phyloP scores from a whole-genome alignment of 306 rosid genomes.

The Ammopiptanthus mongolicus region DNA sequence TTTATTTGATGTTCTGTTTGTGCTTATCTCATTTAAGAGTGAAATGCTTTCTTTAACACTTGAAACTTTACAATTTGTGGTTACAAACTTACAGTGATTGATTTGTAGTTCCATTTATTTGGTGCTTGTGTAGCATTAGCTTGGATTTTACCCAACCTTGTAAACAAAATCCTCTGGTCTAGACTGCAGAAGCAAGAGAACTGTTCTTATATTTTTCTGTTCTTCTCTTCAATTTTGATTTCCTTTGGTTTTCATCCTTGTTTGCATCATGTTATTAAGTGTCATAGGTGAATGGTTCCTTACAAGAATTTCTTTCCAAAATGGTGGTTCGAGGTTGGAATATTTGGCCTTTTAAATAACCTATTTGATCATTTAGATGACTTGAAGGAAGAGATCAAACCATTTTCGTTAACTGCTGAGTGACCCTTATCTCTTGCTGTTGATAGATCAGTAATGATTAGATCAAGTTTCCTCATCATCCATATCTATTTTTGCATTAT shows the following conservation, averaged over 20 bases:
- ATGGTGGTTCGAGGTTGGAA: neutral
- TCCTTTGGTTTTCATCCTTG: neutral
- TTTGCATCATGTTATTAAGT: neutral
- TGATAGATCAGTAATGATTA: neutral
- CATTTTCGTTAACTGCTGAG: neutral
- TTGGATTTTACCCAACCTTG: constrained; percentile 85
- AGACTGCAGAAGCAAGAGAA: constrained; percentile 78
- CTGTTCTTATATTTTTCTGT: neutral
- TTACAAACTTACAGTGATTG: constrained; percentile 82
- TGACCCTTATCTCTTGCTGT: neutral
- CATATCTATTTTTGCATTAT: too few relatives aligned
- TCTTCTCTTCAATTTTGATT: neutral
- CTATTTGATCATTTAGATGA: neutral
- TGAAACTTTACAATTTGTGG: constrained; percentile 61
- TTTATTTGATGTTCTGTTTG: neutral
- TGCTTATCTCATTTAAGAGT: constrained; percentile 1
- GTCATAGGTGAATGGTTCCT: neutral
- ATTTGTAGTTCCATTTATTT: constrained; percentile 67
- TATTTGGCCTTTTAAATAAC: neutral
- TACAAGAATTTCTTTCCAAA: neutral
- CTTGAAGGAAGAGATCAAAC: neutral
- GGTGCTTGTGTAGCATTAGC: constrained; percentile 83
- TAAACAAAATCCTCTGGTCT: constrained; percentile 88
- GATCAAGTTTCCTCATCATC: neutral
- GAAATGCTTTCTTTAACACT: neutral